A percentile compares a stretch with the other conserved stretches of the same genome.
Evolutionary conservation across 441 rosid species (phyloP).

Genomic region (Manihot esculenta): DNA sequence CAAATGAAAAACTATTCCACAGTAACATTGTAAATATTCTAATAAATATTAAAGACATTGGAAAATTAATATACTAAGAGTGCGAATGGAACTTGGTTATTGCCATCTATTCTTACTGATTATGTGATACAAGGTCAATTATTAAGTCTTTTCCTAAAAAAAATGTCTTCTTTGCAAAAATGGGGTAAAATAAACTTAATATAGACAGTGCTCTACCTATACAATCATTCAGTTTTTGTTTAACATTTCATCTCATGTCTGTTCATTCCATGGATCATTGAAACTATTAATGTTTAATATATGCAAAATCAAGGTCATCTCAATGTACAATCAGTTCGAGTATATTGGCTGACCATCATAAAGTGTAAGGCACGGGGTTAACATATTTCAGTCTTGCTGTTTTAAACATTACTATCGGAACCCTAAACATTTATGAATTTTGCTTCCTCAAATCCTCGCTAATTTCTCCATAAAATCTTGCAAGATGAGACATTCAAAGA

Average conservation of each 20-base stretch:
- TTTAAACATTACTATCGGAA: not conserved
- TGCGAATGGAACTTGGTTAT: not conserved
- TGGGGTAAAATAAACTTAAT: not conserved
- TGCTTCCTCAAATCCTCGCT: not conserved
- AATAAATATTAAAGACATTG: not conserved
- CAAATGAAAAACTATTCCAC: not conserved
- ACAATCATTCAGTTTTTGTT: not conserved
- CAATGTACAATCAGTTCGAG: not conserved
- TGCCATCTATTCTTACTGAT: not conserved
- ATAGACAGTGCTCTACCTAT: not conserved
- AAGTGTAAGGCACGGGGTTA: not conserved
- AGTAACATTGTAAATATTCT: not conserved
- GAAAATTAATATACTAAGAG: not conserved
- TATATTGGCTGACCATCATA: not conserved
- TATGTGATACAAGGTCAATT: not conserved
- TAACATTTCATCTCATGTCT: not conserved
- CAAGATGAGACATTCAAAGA: not conserved
- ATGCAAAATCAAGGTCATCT: not conserved
- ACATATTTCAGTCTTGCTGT: not conserved
- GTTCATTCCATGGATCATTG: not conserved
- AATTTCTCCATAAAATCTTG: not conserved
- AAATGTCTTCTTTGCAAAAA: not conserved
- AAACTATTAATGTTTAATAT: not conserved
- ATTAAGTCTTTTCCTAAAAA: not conserved
- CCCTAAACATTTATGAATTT: not conserved